Evolutionary conservation across 2,329 filamentous ascomycete genomes (phyloP), one percentile per base, ranked within the genome.

Genomic region (Talaromyces sp.): DNA sequence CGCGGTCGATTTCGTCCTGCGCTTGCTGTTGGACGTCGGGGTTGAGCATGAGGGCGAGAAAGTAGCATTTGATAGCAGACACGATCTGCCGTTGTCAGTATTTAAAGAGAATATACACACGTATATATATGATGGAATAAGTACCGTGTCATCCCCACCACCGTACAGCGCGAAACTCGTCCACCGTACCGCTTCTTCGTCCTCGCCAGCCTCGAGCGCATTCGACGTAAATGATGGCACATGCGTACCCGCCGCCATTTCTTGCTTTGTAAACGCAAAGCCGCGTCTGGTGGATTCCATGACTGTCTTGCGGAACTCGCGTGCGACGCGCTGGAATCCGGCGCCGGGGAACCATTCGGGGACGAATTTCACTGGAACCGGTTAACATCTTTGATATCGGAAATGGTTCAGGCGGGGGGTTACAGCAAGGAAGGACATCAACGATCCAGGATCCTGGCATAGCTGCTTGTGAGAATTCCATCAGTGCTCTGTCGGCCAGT

Each of bases 291-390:
- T 70, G 10, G 71, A 67, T 9, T 73, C 65, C 1, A 63, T 55
- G 8, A 78, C 61, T 8, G 67, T 69, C 1, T 66, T 65, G 11
- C 67, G 71, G 72, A 75, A 80, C 4, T 69, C 58, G 19, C 70
- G 71, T 0, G 78, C 80, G 1, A 68, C 77, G 2, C 66, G 62
- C 63, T 82, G 79, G 69, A 81, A 82, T 8, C 66, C 67, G 19
- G 77, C 73, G 0, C 80, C 80, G 1, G 79, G 80, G 19, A 78
- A 65, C 75, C 80, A 80, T 2, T 76, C 69, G 0, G 81, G 80
- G 0, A 81, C 49, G 58, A 78, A 71, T 67, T 67, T 69, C 49
- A 79, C 67, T 72, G 44, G 4, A 25, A 27, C 7, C 28, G 27
- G 27, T 32, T 19, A 49, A 11, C 11, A 19, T 36, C 25, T 55